Evolutionary conservation across 1,284 basidiomycete species (phyloP).

Genomic region (Trametes pubescens): DNA sequence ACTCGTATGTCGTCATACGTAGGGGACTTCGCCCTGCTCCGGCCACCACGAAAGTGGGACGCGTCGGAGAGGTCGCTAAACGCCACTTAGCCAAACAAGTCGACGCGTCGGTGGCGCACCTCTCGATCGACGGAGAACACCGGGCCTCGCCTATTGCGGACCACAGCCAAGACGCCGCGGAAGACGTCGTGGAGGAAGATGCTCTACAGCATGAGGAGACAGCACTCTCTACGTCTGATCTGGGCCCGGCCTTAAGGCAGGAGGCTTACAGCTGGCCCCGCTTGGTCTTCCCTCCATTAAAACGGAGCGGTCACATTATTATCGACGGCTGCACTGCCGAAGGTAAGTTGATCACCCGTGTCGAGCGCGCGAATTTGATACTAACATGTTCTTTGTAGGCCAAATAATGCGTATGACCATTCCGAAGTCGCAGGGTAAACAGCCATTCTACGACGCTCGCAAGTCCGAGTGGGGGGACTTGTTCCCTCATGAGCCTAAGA

Average conservation of each 20-base stretch:
- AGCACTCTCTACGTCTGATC: slow-evolving; percentile 37
- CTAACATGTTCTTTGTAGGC: slow-evolving; percentile 56
- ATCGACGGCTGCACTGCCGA: slow-evolving; percentile 88
- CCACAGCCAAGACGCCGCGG: background rate
- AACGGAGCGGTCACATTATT: slow-evolving; percentile 92
- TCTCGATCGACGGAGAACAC: slow-evolving; percentile 53
- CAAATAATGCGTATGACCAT: slow-evolving; percentile 92
- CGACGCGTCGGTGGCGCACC: slow-evolving; percentile 47
- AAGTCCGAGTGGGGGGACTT: slow-evolving; percentile 95
- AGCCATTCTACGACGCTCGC: slow-evolving; percentile 94
- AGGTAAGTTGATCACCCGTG: slow-evolving; percentile 55
- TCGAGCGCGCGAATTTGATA: background rate
- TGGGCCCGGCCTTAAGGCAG: slow-evolving; percentile 59
- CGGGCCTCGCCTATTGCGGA: background rate
- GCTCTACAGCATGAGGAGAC: slow-evolving; percentile 21
- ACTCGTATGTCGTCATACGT: slow-evolving; percentile 91
- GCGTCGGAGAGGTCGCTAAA: slow-evolving; percentile 69
- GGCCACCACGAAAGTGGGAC: slow-evolving; percentile 57
- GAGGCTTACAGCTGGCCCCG: slow-evolving; percentile 91
- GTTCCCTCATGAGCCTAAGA: slow-evolving; percentile 89
- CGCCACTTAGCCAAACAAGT: slow-evolving; percentile 50
- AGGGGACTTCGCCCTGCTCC: slow-evolving; percentile 74
- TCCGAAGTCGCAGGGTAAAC: slow-evolving; percentile 92
- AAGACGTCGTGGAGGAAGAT: background rate
- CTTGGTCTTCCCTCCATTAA: slow-evolving; percentile 89